These are phyloP conservation scores for Fallopia convolvulus DNA, from an alignment of 148 eudicot species.

Conservation along the genomic window DNA sequence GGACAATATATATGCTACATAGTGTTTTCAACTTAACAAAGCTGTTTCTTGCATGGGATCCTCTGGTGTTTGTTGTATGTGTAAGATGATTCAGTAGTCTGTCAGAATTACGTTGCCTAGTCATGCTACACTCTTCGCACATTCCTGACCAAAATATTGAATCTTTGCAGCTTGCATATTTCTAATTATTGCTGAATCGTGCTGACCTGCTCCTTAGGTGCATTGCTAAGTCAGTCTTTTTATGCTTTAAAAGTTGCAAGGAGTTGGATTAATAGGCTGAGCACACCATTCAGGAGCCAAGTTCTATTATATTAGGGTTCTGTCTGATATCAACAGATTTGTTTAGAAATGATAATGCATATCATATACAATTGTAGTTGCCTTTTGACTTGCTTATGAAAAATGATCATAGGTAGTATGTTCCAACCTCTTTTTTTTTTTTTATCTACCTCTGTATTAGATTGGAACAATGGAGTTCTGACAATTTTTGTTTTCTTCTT, in stretches of 20 bases:
- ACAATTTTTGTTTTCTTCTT: neutral
- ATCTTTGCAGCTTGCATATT: neutral
- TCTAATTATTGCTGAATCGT: neutral
- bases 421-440: neutral
- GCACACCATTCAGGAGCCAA: neutral
- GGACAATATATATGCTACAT: neutral
- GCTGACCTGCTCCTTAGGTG: neutral
- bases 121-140: neutral
- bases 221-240: neutral
- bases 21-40: neutral
- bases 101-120: neutral
- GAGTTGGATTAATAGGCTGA: neutral
- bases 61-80: neutral
- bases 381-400: neutral
- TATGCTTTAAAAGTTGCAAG: neutral
- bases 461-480: neutral
- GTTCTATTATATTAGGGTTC: neutral
- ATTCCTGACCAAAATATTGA: neutral
- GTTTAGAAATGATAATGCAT: neutral
- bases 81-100: neutral
- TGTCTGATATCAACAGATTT: neutral
- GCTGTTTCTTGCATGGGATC: neutral
- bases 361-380: neutral
- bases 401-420: neutral
- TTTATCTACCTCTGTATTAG: neutral